Evolutionary conservation across 1,284 basidiomycete genomes (phyloP).

Genomic region (Melampsora larici-populina): DNA sequence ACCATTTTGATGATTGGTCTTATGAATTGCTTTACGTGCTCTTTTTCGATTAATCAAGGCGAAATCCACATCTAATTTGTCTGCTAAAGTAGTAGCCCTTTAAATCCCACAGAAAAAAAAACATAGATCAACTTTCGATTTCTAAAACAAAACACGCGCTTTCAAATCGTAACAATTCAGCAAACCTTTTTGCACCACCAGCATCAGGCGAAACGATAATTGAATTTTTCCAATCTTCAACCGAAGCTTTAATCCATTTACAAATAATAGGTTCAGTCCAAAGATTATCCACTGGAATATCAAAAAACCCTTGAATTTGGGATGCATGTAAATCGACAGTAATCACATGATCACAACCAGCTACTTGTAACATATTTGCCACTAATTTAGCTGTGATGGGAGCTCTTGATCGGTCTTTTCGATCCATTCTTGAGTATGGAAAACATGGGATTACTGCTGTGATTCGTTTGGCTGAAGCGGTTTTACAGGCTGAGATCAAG

Average conservation of each 20-base stretch:
- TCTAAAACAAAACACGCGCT: too few relatives aligned
- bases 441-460: conserved; percentile 98
- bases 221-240: conserved; percentile 78
- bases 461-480: conserved; percentile 89
- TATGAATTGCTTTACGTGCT: conserved; percentile 50
- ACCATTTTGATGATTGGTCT: conserved; percentile 31
- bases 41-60: conserved; percentile 90
- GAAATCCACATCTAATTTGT: conserved; percentile 92
- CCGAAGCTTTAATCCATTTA: conserved; percentile 72
- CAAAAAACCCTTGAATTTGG: conserved; percentile 99
- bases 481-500: conserved; percentile 82
- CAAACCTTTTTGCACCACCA: conserved; percentile 89
- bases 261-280: conserved; percentile 58
- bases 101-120: neutral
- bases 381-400: conserved; percentile 98
- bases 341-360: conserved; percentile 97
- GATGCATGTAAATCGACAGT: conserved; percentile 98
- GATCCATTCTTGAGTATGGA: conserved; percentile 87
- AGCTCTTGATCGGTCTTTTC: conserved; percentile 93
- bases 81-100: conserved; percentile 89
- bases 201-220: conserved; percentile 97
- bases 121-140: conserved; percentile 7
- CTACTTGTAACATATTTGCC: conserved; percentile 93
- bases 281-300: conserved; percentile 96
- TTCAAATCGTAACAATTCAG: too few relatives aligned